phyloP scores from a whole-genome alignment of 345 rosid genomes.

The Nephelium lappaceum region DNA sequence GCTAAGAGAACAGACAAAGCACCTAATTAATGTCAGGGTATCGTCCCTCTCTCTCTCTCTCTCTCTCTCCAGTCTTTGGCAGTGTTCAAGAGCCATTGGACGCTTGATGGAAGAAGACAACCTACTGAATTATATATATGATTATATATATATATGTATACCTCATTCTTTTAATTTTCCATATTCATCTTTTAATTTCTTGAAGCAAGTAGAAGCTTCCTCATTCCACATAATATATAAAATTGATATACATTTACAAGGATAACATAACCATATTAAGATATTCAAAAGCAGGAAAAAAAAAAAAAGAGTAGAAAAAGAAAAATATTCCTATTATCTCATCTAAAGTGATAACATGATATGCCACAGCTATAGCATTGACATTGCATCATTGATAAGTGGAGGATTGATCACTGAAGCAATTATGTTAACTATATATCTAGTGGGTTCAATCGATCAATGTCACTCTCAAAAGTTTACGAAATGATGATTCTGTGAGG shows the following conservation, averaged over 20 bases:
- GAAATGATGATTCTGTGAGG: conserved; percentile 68
- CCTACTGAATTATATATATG: not conserved
- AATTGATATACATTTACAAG: conserved; percentile 40
- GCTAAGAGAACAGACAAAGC: not conserved
- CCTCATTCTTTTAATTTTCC: not conserved
- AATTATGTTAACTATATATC: not conserved
- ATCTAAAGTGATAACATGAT: conserved; percentile 32
- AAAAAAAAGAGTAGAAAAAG: not conserved
- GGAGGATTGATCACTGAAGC: conserved; percentile 7
- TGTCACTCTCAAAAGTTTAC: conserved; percentile 48
- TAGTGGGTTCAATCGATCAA: not conserved
- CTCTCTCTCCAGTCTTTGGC: not conserved
- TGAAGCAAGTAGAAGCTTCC: conserved; percentile 20
- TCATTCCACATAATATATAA: conserved; percentile 36
- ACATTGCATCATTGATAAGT: not conserved
- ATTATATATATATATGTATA: too few relatives aligned
- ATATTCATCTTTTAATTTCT: not conserved
- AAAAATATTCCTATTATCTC: conserved; percentile 43
- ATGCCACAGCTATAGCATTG: not conserved
- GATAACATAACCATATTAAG: conserved; percentile 22
- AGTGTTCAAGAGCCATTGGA: conserved; percentile 21
- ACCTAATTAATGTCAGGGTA: not conserved
- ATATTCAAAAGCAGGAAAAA: not conserved
- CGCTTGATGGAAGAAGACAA: not conserved
- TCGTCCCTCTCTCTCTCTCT: not conserved